These are phyloP conservation scores for Ustilago hordei DNA, from an alignment of 1,284 basidiomycete species.

Conservation along the genomic window DNA sequence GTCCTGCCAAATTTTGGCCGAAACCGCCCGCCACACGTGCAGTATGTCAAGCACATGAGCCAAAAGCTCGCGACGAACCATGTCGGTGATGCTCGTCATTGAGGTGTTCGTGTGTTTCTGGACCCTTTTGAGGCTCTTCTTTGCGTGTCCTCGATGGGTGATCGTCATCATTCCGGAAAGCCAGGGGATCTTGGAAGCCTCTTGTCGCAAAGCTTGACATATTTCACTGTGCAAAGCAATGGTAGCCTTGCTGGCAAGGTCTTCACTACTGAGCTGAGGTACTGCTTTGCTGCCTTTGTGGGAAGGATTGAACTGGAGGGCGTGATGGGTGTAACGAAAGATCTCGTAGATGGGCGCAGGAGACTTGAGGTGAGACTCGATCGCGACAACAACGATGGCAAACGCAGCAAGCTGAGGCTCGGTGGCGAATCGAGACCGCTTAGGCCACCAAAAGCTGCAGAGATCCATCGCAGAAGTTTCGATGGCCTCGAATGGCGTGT, in stretches of 20 bases:
- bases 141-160: not conserved
- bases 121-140: not conserved
- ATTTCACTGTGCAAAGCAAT: constrained; percentile 19
- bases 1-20: not conserved
- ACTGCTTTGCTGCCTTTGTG: not conserved
- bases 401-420: constrained; percentile 24
- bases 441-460: constrained; percentile 41
- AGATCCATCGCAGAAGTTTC: constrained; percentile 39
- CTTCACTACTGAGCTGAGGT: constrained; percentile 6
- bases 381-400: constrained; percentile 29
- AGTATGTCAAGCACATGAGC: constrained; percentile 30
- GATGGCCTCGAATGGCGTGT: constrained; percentile 29
- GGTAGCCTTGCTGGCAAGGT: constrained; percentile 10
- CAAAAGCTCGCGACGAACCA: constrained; percentile 26
- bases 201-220: constrained; percentile 9
- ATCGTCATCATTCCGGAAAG: constrained; percentile 12
- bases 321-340: constrained; percentile 24
- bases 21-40: constrained; percentile 16
- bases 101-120: not conserved
- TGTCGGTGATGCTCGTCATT: not conserved
- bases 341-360: constrained; percentile 21
- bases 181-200: constrained; percentile 36
- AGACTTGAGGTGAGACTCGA: constrained; percentile 32
- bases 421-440: not conserved
- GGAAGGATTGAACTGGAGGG: constrained; percentile 7